A percentile compares a stretch with the other conserved stretches of the same genome.
These are phyloP conservation scores for Sonneratia caseolaris DNA, from an alignment of 345 rosid genomes.

Conservation along the genomic window DNA sequence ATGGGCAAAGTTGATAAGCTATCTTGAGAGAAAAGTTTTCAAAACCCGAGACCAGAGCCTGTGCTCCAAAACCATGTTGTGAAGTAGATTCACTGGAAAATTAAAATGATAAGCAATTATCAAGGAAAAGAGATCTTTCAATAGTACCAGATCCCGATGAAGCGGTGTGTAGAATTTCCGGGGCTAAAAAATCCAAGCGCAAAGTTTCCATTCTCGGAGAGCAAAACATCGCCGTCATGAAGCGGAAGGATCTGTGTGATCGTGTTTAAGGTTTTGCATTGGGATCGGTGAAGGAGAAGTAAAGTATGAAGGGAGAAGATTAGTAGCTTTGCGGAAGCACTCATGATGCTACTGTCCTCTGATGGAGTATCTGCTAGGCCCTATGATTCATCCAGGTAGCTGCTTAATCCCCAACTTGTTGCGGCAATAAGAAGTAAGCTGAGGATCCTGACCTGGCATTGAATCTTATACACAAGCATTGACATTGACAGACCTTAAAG, in stretches of 20 bases:
- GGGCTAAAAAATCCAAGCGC: constrained; percentile 65
- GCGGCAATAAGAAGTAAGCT: too few species aligned
- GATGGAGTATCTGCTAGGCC: background rate
- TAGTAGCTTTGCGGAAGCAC: background rate
- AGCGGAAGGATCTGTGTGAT: constrained; percentile 19
- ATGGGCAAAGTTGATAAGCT: too few species aligned
- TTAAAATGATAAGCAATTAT: background rate
- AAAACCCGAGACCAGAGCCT: too few species aligned
- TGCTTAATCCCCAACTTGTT: too few species aligned
- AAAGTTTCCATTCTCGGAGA: constrained; percentile 26
- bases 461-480: too few species aligned
- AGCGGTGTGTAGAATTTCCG: constrained; percentile 36
- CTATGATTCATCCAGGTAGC: too few species aligned
- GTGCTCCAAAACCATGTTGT: too few species aligned
- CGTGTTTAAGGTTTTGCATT: background rate
- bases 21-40: too few species aligned
- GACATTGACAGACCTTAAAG: too few species aligned
- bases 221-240: constrained; percentile 36
- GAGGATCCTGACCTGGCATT: too few species aligned
- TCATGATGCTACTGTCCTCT: background rate
- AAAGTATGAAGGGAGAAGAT: background rate
- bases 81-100: background rate
- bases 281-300: background rate
- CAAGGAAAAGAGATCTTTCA: background rate
- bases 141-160: constrained; percentile 72